Conservation (phyloP, 805 yeast genomes). For the Candida hispaniensis region DNA sequence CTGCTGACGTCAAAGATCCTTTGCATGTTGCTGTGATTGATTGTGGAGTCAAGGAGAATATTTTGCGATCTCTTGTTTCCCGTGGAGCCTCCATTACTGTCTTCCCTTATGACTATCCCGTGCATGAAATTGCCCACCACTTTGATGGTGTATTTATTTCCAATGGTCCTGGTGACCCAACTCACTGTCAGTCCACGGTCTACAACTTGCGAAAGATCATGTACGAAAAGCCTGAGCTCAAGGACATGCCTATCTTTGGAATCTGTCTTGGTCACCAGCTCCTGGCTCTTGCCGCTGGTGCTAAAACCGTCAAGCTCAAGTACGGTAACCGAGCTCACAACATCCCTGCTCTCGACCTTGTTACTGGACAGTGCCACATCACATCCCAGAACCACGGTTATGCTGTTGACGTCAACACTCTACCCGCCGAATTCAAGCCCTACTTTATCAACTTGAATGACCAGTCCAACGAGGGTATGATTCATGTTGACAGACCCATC, state of each 20-base stretch:
- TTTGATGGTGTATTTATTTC: constrained; percentile 93
- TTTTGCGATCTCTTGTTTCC: constrained; percentile 81
- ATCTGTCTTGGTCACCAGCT: constrained; percentile 97
- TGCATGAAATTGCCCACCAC: constrained; percentile 78
- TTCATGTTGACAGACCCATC: constrained; percentile 74
- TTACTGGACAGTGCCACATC: constrained; percentile 90
- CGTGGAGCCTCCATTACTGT: constrained; percentile 96
- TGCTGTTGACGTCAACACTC: constrained; percentile 78
- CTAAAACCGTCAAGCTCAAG: constrained; percentile 81
- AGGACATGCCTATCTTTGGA: constrained; percentile 84
- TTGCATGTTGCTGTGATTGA: constrained; percentile 88
- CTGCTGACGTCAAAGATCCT: constrained; percentile 33
- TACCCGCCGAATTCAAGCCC: constrained; percentile 69
- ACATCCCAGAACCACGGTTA: constrained; percentile 99
- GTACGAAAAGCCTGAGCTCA: constrained; percentile 33
- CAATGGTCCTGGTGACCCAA: constrained; percentile 97
- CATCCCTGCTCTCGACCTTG: constrained; percentile 86
- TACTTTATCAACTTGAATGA: constrained; percentile 91
- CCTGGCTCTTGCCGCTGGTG: constrained; percentile 90
- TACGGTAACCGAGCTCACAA: constrained; percentile 99
- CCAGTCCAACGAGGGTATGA: constrained; percentile 96
- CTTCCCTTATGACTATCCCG: constrained; percentile 90
- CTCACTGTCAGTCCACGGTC: constrained; percentile 74
- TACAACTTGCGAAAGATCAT: constrained; percentile 61
- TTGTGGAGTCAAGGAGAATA: constrained; percentile 98